Conservation (phyloP, 768 basidiomycete species). For the Tremella yokohamensis region DNA sequence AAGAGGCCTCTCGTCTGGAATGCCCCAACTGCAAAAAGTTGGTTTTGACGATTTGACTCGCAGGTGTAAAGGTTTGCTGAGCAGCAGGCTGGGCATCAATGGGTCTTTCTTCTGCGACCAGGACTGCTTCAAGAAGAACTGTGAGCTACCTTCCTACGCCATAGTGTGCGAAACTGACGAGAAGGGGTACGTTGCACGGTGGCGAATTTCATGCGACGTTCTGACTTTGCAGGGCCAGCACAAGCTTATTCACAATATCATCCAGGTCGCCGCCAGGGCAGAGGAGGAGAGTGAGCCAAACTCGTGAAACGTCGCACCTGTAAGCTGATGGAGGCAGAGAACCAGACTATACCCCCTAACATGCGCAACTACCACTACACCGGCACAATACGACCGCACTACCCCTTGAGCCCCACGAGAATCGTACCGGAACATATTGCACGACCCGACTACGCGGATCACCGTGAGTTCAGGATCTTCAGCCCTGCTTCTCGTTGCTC, state of each 20-base stretch:
- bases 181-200: neutral
- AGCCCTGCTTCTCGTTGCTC: slow-evolving; percentile 52
- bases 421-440: slow-evolving; percentile 76
- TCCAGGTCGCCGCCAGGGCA: slow-evolving; percentile 48
- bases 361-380: slow-evolving; percentile 72
- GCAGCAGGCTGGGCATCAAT: slow-evolving; percentile 49
- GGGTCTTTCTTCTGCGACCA: slow-evolving; percentile 76
- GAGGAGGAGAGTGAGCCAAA: slow-evolving; percentile 42
- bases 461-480: slow-evolving; percentile 56
- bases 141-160: slow-evolving; percentile 56
- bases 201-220: neutral
- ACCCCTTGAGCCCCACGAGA: slow-evolving; percentile 79
- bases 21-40: slow-evolving; percentile 94
- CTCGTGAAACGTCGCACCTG: neutral
- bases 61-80: slow-evolving; percentile 1
- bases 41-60: slow-evolving; percentile 36
- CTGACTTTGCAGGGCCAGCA: slow-evolving; percentile 30
- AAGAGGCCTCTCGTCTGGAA: slow-evolving; percentile 79
- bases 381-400: slow-evolving; percentile 72
- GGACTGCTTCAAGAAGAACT: slow-evolving; percentile 91
- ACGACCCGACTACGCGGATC: slow-evolving; percentile 80
- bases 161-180: neutral
- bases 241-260: slow-evolving; percentile 48
- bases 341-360: slow-evolving; percentile 67
- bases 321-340: slow-evolving; percentile 56